Evolutionary conservation across 2,329 filamentous ascomycete species (phyloP).

Genomic region (Cladobotryum mycophilum): DNA sequence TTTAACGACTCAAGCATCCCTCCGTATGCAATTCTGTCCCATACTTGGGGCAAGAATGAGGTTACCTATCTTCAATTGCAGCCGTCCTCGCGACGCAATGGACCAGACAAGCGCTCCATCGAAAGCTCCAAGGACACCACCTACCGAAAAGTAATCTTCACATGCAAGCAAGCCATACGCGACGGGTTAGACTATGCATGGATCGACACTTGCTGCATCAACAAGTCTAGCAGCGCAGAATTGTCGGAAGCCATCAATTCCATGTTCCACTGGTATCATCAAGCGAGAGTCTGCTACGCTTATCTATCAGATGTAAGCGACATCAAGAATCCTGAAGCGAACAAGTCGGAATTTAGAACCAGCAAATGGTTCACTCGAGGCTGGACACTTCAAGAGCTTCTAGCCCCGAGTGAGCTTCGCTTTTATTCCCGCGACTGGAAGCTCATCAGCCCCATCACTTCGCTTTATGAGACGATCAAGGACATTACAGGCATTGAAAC

Average conservation of each 20-base stretch:
- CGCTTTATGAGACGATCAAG: slow-evolving; percentile 14
- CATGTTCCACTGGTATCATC: slow-evolving; percentile 15
- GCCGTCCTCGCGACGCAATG: neutral
- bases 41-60: slow-evolving; percentile 11
- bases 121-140: slow-evolving; percentile 8
- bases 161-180: slow-evolving; percentile 15
- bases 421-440: slow-evolving; percentile 27
- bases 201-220: slow-evolving; percentile 16
- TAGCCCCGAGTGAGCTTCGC: slow-evolving; percentile 34
- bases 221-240: slow-evolving; percentile 12
- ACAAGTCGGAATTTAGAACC: neutral
- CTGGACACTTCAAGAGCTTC: slow-evolving; percentile 62
- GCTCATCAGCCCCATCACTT: slow-evolving; percentile 19
- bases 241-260: slow-evolving; percentile 12
- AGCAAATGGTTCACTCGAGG: slow-evolving; percentile 34
- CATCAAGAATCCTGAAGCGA: neutral
- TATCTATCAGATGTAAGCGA: neutral
- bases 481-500: slow-evolving; percentile 14
- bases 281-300: slow-evolving; percentile 7
- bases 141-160: slow-evolving; percentile 16
- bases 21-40: slow-evolving; percentile 13
- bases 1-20: neutral
- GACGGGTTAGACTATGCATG: slow-evolving; percentile 13
- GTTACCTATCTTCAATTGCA: slow-evolving; percentile 10
- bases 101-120: neutral